Base-by-base conservation (phyloP, 495 filamentous ascomycete genomes). In the Neurospora sp. region DNA sequence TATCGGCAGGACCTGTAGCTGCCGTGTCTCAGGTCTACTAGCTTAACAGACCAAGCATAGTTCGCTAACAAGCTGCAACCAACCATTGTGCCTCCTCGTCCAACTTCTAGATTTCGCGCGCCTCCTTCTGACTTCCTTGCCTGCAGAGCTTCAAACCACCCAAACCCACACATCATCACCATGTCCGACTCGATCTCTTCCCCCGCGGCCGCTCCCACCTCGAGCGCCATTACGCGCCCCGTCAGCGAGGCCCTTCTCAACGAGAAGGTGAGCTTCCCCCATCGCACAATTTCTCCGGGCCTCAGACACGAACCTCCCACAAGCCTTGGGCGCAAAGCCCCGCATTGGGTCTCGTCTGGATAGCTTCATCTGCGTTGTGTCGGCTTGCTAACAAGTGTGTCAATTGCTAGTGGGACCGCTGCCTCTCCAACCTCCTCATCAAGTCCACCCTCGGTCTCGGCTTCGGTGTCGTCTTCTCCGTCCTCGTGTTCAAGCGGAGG, bases 401-500 rank as follows among this genome's bases (percentile, higher is more conserved):
- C 31, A 37, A 22, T 73, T 18, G 27, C 42, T 77, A 99, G 96
- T 99, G 96, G 96, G 96, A 99, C 82, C 93, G 91, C 82, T 97
- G 94, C 82, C 90, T 98, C 81, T 97, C 96, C 75, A 97, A 95
- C 78, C 88, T 97, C 83, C 88, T 98, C 78, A 94, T 98, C 85
- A 94, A 96, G 81, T 97, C 94, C 71, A 90, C 92, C 69, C 89
- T 99, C 80, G 96, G 96, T 76, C 90, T 97, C 76, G 92, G 91
- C 71, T 98, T 98, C 84, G 96, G 96, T 83, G 91, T 98, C 81
- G 91, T 98, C 82, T 98, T 99, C 87, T 98, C 94, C 68, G 94
- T 99, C 39, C 90, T 99, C 68, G 83, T 99, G 37, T 99, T 99
- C 89, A 97, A 96, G 87, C 90, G 96, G 80, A 90, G 96, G 82